Evolutionary conservation across 768 basidiomycete species (phyloP).

Genomic region (Rhizopogon sp.): DNA sequence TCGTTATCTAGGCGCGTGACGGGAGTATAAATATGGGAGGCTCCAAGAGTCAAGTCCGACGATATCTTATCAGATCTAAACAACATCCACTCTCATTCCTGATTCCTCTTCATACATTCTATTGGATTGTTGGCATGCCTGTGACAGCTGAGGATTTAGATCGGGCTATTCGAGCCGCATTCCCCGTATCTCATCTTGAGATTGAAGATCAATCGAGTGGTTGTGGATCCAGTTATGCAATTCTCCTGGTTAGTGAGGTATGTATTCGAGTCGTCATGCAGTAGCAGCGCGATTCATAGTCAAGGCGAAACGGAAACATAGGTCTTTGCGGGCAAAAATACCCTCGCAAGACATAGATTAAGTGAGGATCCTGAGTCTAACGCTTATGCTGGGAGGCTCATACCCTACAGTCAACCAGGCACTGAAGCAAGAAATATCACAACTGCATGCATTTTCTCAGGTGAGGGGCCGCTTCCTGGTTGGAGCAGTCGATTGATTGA

Average conservation of each 20-base stretch:
- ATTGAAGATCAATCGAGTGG: conserved; percentile 76
- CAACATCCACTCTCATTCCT: not conserved
- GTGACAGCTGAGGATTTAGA: conserved; percentile 54
- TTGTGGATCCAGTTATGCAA: conserved; percentile 74
- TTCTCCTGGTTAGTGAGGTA: conserved; percentile 76
- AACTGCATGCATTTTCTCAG: conserved; percentile 89
- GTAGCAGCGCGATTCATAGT: not conserved
- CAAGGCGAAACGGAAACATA: conserved; percentile 18
- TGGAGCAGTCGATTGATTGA: not conserved
- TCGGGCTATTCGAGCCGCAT: conserved; percentile 53
- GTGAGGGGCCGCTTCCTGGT: conserved; percentile 30
- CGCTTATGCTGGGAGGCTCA: conserved; percentile 6
- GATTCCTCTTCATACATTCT: conserved; percentile 6
- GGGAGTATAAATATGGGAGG: not conserved
- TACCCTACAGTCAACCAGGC: conserved; percentile 61
- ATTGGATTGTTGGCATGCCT: conserved; percentile 42
- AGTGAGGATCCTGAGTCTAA: conserved; percentile 37
- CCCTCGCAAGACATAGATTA: conserved; percentile 69
- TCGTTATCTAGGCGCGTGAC: not conserved
- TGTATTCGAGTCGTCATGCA: conserved; percentile 12
- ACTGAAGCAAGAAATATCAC: conserved; percentile 67
- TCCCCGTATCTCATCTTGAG: conserved; percentile 63
- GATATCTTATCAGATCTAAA: conserved; percentile 24
- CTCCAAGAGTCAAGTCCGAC: not conserved
- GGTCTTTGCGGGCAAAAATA: conserved; percentile 76